Conservation (phyloP, 768 basidiomycete genomes). For the Candolleomyces aberdarensis region DNA sequence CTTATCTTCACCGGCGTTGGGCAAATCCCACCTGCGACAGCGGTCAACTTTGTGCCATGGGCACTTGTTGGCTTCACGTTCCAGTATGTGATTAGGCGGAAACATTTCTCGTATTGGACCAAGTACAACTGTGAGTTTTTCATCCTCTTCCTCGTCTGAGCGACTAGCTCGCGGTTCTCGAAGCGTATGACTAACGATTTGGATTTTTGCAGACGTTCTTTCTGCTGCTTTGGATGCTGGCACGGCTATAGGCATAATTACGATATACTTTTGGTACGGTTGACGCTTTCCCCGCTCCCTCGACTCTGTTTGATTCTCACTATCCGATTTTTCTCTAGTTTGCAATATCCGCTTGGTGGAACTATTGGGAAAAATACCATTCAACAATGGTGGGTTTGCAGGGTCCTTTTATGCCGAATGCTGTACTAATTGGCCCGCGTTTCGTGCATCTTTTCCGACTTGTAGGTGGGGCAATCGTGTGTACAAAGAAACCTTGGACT, state of each 20-base stretch:
- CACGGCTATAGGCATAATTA: slow-evolving; percentile 59
- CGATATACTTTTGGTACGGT: slow-evolving; percentile 63
- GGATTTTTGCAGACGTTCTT: slow-evolving; percentile 49
- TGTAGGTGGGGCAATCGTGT: slow-evolving; percentile 39
- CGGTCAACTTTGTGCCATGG: slow-evolving; percentile 84
- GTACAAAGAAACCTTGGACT: slow-evolving; percentile 33
- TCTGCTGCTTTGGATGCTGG: slow-evolving; percentile 77
- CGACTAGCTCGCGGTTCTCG: not conserved
- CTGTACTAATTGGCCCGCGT: not conserved
- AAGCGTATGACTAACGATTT: not conserved
- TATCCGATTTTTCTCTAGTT: slow-evolving; percentile 18
- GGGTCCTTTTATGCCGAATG: not conserved
- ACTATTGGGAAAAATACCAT: slow-evolving; percentile 33
- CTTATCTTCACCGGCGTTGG: slow-evolving; percentile 70
- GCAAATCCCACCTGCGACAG: slow-evolving; percentile 77
- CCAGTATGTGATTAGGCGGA: slow-evolving; percentile 65
- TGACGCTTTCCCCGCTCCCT: slow-evolving; percentile 18
- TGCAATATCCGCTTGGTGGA: slow-evolving; percentile 45
- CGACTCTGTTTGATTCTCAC: not conserved
- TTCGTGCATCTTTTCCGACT: not conserved
- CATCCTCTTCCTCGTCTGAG: not conserved
- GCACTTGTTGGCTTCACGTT: slow-evolving; percentile 73
- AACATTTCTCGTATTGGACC: slow-evolving; percentile 70
- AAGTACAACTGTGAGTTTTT: slow-evolving; percentile 68
- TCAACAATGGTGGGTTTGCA: slow-evolving; percentile 29